Evolutionary conservation across 257 asterid genomes (phyloP).

Genomic region (Jacaranda mimosifolia): DNA sequence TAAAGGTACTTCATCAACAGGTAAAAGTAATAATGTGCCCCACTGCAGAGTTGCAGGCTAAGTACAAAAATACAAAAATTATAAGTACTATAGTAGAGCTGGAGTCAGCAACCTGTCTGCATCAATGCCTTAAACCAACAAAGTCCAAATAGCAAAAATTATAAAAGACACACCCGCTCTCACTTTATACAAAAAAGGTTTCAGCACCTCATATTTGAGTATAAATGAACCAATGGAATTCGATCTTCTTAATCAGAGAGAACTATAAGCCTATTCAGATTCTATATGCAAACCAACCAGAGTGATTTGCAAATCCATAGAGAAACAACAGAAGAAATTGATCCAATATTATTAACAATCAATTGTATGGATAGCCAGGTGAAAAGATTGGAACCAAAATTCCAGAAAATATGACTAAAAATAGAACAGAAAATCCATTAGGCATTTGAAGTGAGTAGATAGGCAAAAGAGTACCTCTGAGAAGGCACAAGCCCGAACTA

Average conservation of each 20-base stretch:
- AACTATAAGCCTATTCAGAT: not conserved
- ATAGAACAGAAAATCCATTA: not conserved
- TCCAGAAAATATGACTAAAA: not conserved
- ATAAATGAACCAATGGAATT: not conserved
- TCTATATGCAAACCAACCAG: not conserved
- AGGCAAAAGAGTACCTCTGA: slow-evolving; percentile 70
- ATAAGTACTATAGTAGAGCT: too few relatives aligned
- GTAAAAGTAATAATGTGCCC: not conserved
- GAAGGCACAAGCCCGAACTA: slow-evolving; percentile 94
- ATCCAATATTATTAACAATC: slow-evolving; percentile 5
- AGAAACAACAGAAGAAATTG: not conserved
- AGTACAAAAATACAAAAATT: not conserved
- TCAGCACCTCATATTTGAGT: not conserved
- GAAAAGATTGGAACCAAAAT: slow-evolving; percentile 19
- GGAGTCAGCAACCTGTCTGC: too few relatives aligned
- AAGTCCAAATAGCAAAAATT: not conserved
- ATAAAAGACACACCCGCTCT: not conserved
- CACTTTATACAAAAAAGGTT: not conserved
- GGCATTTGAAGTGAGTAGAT: not conserved
- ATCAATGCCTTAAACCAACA: not conserved
- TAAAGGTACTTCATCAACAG: not conserved
- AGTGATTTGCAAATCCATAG: not conserved
- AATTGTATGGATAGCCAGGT: not conserved
- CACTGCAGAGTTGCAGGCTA: not conserved
- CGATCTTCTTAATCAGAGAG: not conserved